Base-by-base conservation (phyloP, 805 yeast genomes). In the Metschnikowia orientalis region DNA sequence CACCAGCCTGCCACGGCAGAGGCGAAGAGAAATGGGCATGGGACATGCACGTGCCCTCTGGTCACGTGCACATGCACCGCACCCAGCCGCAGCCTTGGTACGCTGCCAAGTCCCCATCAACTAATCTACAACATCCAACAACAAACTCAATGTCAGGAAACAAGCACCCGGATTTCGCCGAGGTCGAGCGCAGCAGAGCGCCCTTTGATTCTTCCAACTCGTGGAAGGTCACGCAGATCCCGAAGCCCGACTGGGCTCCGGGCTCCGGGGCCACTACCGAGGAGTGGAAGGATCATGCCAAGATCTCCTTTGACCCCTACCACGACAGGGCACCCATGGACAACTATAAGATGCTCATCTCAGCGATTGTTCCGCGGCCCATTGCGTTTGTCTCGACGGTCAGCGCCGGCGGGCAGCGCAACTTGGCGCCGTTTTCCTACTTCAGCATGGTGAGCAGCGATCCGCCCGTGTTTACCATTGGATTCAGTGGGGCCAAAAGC, bases 401-500 rank as follows among this genome's bases (percentile, higher is more conserved):
- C 2, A 51, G 61, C 17, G 39, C 42, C 5, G 58, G 61, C 8
- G 81, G 81, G 1, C 45, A 43, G 1, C 44, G 45, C 18, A 78
- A 78, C 47, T 51, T 78, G 23, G 73, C 84, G 1, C 84, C 84
- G n/a, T 78, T 72, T 46, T 74, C 81, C 8, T 79, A 62, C 51
- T 74, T 75, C 49, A 58, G 56, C 16, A 41, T 74, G 15, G 67
- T 70, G 10, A 59, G 58, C 29, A 53, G 56, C 34, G 79, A 77
- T 40, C 85, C 85, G 4, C 84, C 84, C 3, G 63, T 72, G 8
- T 78, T 79, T 47, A 56, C 61, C 3, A 31, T 78, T 23, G 75
- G 79, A 0, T 52, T 75, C 38, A 57, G 72, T n/a, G 53, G 62
- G 8, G 67, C 67, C 11, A 38, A 42, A 7, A 57, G 46, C 1